Base-by-base conservation (phyloP, 345 rosid species). In the Microcos paniculata region DNA sequence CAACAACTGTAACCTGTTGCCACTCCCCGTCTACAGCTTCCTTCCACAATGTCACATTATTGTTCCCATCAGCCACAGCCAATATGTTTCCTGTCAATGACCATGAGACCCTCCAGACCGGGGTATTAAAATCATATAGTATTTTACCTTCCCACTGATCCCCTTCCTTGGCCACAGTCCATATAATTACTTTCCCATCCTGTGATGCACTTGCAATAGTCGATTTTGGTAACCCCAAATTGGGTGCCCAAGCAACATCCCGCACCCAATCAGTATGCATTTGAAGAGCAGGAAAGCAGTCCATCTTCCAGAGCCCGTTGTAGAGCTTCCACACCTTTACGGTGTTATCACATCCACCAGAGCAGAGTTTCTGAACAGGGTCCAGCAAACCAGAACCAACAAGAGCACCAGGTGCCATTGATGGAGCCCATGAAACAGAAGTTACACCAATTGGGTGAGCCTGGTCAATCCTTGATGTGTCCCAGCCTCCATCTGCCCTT, bases 1-100 rank as follows among this genome's bases (percentile, higher is more conserved):
- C 77, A 71, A 46, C 74, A 33, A 40, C 70, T 10, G 68, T 35
- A 10, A 66, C 73, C 65, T 66, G 79, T 65, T 76, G 79, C 79
- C 79, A 76, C 52, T 76, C 79, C 26, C 79, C 79, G 19, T 76
- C 79, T 40, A 76, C 66, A 40, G 79, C 79, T 76, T 76, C 73
- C 67, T 76, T 76, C 73, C 79, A 76, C 73, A 67, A 5, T 24
- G 79, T 67, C 3, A 76, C 79, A 30, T 68, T 76, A 73, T 43
- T 76, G 26, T 38, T 76, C 45, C 79, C 79, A 58, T 67, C 79
- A 66, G 79, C 71, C 52, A 53, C 79, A 76, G 79, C 79, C 64
- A 76, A 56, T 42, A 76, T 35, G 46, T 76, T 67, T 38, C 73
- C 73, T 9, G 79, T 76, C 52, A 76, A 38, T 7, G 79, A 76